A percentile compares a stretch with the other conserved stretches of the same genome.
Evolutionary conservation across 257 asterid genomes (phyloP).

Genomic region (Galeopsis tetrahit): DNA sequence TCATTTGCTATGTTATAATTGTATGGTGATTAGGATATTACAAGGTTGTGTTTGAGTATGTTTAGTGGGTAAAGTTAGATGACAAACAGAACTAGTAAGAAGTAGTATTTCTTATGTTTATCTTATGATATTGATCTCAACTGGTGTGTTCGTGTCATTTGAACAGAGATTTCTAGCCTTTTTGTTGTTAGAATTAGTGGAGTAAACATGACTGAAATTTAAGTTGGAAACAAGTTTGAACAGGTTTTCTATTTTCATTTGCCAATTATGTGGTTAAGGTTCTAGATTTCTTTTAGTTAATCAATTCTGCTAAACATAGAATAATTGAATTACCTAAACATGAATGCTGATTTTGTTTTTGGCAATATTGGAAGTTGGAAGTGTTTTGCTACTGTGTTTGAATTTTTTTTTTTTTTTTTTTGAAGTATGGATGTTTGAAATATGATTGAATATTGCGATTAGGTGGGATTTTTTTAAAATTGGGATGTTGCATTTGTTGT

Average conservation of each 20-base stretch:
- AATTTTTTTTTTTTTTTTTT: too few species aligned
- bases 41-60: slow-evolving; percentile 17
- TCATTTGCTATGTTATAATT: neutral
- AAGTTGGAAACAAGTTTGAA: slow-evolving; percentile 11
- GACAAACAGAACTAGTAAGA: neutral
- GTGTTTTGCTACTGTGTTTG: neutral
- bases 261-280: neutral
- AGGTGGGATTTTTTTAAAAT: neutral
- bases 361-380: neutral
- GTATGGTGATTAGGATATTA: neutral
- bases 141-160: neutral
- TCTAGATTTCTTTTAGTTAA: neutral
- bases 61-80: slow-evolving; percentile 1
- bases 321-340: neutral
- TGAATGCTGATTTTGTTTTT: neutral
- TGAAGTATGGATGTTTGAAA: neutral
- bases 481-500: slow-evolving; percentile 6
- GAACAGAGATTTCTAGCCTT: neutral
- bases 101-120: neutral
- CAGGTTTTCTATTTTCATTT: neutral
- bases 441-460: neutral
- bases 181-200: neutral
- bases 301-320: neutral
- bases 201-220: neutral
- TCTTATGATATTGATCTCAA: neutral